Evolutionary conservation across 1,284 basidiomycete species (phyloP).

Genomic region (Schizophyllum commune): DNA sequence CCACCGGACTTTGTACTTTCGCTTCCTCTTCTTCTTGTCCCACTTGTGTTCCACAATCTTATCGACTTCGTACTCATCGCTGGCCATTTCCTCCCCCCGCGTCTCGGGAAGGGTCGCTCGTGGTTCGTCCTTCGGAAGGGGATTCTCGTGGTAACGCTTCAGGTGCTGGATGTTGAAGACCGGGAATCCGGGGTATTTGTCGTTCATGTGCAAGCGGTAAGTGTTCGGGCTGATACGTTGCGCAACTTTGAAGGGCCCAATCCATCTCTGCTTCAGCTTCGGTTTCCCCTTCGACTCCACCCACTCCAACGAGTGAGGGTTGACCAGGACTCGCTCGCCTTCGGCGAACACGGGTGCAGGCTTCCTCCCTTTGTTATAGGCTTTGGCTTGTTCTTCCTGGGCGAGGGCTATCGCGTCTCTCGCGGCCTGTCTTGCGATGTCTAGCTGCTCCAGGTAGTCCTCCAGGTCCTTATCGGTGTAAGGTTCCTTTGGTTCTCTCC

Average conservation of each 20-base stretch:
- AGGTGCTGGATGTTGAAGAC: conserved; percentile 24
- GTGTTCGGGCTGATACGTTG: conserved; percentile 19
- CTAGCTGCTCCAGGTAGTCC: conserved; percentile 3
- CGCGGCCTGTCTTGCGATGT: conserved; percentile 1
- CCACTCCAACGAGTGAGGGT: conserved; percentile 22
- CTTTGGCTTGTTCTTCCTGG: conserved; percentile 10
- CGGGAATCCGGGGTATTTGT: conserved; percentile 18
- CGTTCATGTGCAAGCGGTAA: conserved; percentile 19
- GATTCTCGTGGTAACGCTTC: conserved; percentile 10
- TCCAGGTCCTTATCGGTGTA: background rate
- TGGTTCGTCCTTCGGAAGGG: too few relatives aligned
- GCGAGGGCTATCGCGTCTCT: conserved; percentile 4
- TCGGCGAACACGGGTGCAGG: conserved; percentile 11
- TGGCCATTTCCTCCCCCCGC: background rate
- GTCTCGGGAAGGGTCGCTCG: background rate
- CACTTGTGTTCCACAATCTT: background rate
- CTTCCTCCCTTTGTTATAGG: conserved; percentile 14
- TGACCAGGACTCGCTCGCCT: conserved; percentile 22
- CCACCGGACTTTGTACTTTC: conserved; percentile 14
- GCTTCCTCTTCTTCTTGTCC: background rate
- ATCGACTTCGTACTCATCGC: background rate
- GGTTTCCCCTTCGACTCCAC: conserved; percentile 17
- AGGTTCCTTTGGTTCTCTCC: background rate
- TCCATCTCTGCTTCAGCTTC: conserved; percentile 22
- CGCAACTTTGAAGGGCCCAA: conserved; percentile 26